Base-by-base conservation (phyloP, 495 filamentous ascomycete genomes). In the Peziza echinospora region DNA sequence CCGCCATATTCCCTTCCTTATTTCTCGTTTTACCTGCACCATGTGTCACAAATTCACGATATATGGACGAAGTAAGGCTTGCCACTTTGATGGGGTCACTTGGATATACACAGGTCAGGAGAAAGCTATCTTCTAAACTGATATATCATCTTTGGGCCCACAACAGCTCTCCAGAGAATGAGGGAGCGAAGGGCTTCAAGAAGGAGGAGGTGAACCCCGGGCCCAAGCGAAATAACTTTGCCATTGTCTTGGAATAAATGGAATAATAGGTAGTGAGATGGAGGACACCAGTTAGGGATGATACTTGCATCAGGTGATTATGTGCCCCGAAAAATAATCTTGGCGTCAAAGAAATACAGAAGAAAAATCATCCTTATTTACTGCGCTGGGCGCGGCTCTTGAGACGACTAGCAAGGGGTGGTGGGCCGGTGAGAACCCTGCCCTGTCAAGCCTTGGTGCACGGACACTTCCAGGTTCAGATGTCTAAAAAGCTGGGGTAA, bases 11-110 rank as follows among this genome's bases (percentile, higher is more conserved):
- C n/a, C 89, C 89, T 5, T 73, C 71, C 26, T 65, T 99, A 21
- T 99, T 96, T 60, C 65, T 99, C 19, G 89, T 99, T 4, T 64
- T 99, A 24, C 89, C 89, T 6, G 74, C 80, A 23, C 75, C 87
- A 9, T 99, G 91, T 58, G 72, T 96, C 45, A 72, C 69, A 10
- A 99, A 99, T 56, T 94, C 91, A 13, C 73, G 89, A 48, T 99
- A 96, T 57, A 66, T 94, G 54, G 76, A 80, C 49, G 77, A 89
- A 50, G 61, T 68, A n/a, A 67, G 72, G 43, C 64, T 99, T 22
- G 60, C 68, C 10, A 67, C 64, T 0, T 84, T 99, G 17, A 79
- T 96, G 81, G 60, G 59, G 26, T 72, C 68, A 46, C 56, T 99
- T 24, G 84, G 89, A 4, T 99, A 84, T 57, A 61, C 59, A 9